These are phyloP conservation scores for Lolium rigidum DNA, from an alignment of 176 grass and related monocot genomes.

Conservation along the genomic window DNA sequence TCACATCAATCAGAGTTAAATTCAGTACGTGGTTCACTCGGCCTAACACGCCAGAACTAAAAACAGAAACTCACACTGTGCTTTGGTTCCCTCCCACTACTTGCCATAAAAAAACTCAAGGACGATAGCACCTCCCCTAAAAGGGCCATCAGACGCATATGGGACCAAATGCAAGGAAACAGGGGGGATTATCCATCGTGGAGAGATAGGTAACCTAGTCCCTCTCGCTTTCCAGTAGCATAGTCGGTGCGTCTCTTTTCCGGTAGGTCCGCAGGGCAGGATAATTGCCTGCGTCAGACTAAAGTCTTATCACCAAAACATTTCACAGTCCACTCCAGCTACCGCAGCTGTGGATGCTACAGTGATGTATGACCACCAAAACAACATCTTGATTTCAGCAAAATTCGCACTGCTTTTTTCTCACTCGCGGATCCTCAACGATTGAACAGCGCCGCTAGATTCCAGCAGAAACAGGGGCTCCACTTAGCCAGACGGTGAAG, in stretches of 20 bases:
- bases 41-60: slow-evolving; percentile 21
- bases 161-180: slow-evolving; percentile 24
- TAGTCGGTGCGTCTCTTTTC: slow-evolving; percentile 40
- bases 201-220: slow-evolving; percentile 31
- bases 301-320: slow-evolving; percentile 18
- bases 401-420: background rate
- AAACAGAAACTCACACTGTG: slow-evolving; percentile 14
- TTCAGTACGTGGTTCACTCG: background rate
- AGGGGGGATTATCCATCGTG: slow-evolving; percentile 27
- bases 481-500: too few relatives aligned
- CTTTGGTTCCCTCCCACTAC: slow-evolving; percentile 12
- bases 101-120: slow-evolving; percentile 27
- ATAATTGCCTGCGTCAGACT: slow-evolving; percentile 28
- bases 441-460: background rate
- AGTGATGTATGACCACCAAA: slow-evolving; percentile 17
- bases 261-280: background rate
- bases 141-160: background rate
- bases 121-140: slow-evolving; percentile 10
- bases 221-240: slow-evolving; percentile 46
- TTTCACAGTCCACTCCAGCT: slow-evolving; percentile 28
- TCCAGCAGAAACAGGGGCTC: too few relatives aligned
- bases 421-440: background rate
- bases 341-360: slow-evolving; percentile 30
- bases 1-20: slow-evolving; percentile 24
- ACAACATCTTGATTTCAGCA: background rate